Percentiles rank a stretch among this genome's conserved stretches.
Conservation (phyloP, 345 rosid genomes). For the Hibiscus mutabilis region DNA sequence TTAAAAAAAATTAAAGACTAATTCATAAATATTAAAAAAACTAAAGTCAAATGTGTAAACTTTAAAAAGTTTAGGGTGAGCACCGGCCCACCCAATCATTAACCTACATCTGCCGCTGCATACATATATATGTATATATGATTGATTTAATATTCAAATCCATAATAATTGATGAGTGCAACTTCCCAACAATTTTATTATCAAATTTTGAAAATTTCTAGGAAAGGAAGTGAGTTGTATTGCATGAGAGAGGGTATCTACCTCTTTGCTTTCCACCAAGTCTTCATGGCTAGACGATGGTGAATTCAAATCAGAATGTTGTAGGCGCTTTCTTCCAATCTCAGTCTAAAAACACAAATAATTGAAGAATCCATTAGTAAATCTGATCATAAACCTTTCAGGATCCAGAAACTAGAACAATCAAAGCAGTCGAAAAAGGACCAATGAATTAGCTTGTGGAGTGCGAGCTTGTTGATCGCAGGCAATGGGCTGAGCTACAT, state of each 20-base stretch:
- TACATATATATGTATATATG: too few species aligned
- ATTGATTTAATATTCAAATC: neutral
- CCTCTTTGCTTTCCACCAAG: slow-evolving; percentile 23
- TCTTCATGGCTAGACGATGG: slow-evolving; percentile 23
- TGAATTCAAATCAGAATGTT: slow-evolving; percentile 14
- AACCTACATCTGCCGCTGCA: too few species aligned
- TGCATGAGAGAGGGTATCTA: neutral
- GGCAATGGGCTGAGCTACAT: slow-evolving; percentile 17
- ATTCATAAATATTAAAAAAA: too few species aligned
- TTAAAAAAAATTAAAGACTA: too few species aligned
- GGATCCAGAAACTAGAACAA: neutral
- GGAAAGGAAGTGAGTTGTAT: neutral
- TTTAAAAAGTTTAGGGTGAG: too few species aligned
- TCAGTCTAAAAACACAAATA: slow-evolving; percentile 13
- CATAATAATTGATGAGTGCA: neutral
- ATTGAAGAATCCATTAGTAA: slow-evolving; percentile 3
- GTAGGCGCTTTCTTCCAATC: slow-evolving; percentile 9
- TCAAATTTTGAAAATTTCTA: neutral
- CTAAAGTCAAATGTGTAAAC: too few species aligned
- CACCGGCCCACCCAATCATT: too few species aligned
- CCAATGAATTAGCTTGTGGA: slow-evolving; percentile 7
- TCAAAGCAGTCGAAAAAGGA: neutral
- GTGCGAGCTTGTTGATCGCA: slow-evolving; percentile 21
- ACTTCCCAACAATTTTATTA: neutral
- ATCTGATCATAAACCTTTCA: neutral